phyloP scores from a whole-genome alignment of 1,284 basidiomycete genomes.

The Amylostereum areolatum region DNA sequence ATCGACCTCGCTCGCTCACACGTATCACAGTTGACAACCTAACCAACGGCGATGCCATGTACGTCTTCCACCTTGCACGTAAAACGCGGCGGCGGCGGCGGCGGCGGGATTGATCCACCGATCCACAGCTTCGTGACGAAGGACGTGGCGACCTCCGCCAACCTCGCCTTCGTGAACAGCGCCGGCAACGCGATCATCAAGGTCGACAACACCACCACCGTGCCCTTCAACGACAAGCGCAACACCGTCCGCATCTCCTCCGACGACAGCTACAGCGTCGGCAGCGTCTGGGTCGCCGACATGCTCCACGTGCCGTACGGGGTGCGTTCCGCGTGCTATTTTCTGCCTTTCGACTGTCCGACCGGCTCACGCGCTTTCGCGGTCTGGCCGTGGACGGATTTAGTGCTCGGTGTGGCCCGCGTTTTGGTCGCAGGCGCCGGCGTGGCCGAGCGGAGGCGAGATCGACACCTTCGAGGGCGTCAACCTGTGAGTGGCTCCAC shows the following conservation, averaged over 20 bases:
- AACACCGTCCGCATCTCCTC: slow-evolving; percentile 64
- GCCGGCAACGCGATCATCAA: slow-evolving; percentile 63
- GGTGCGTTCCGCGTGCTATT: slow-evolving; percentile 18
- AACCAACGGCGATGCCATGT: slow-evolving; percentile 66
- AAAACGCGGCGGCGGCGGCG: neutral
- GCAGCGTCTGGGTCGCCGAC: slow-evolving; percentile 63
- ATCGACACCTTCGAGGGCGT: slow-evolving; percentile 17
- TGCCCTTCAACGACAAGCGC: slow-evolving; percentile 58
- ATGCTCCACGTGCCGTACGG: slow-evolving; percentile 68
- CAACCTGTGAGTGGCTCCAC: slow-evolving; percentile 4
- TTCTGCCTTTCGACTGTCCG: neutral
- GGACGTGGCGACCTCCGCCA: slow-evolving; percentile 36
- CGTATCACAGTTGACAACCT: slow-evolving; percentile 52
- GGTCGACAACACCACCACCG: slow-evolving; percentile 60
- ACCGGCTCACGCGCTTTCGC: too few species aligned
- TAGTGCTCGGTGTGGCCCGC: slow-evolving; percentile 75
- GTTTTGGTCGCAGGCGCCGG: slow-evolving; percentile 55
- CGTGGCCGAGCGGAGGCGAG: slow-evolving; percentile 57
- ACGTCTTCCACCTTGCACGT: slow-evolving; percentile 12
- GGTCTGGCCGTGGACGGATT: too few species aligned
- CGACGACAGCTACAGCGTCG: slow-evolving; percentile 51
- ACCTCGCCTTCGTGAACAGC: slow-evolving; percentile 60
- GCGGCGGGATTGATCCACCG: neutral
- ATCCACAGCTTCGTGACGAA: slow-evolving; percentile 47
- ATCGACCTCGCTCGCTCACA: neutral